These are phyloP conservation scores for Salix caprea DNA, from an alignment of 345 rosid genomes.

Conservation along the genomic window DNA sequence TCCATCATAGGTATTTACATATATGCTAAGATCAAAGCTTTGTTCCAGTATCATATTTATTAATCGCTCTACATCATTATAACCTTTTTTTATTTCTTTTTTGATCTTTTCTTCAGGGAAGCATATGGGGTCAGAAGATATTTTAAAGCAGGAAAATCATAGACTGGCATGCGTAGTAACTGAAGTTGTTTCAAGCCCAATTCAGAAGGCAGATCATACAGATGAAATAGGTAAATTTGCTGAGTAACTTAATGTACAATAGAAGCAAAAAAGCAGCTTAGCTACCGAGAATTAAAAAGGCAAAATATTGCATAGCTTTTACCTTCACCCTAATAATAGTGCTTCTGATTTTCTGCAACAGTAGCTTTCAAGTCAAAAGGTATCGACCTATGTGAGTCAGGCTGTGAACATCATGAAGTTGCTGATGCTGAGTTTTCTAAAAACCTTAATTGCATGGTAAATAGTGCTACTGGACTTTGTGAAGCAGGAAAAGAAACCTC, in stretches of 20 bases:
- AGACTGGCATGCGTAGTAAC: slow-evolving; percentile 19
- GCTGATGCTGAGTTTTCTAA: slow-evolving; percentile 16
- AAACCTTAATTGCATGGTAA: slow-evolving; percentile 9
- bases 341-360: slow-evolving; percentile 32
- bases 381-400: slow-evolving; percentile 20
- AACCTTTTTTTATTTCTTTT: not conserved
- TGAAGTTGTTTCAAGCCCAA: slow-evolving; percentile 24
- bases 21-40: slow-evolving; percentile 8
- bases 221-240: slow-evolving; percentile 37
- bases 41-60: not conserved
- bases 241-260: not conserved
- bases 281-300: slow-evolving; percentile 1
- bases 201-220: slow-evolving; percentile 21
- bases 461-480: slow-evolving; percentile 14
- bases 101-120: slow-evolving; percentile 29
- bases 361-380: slow-evolving; percentile 20
- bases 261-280: not conserved
- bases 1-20: slow-evolving; percentile 33
- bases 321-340: slow-evolving; percentile 16
- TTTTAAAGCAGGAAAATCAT: slow-evolving; percentile 28
- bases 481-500: slow-evolving; percentile 24
- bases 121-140: slow-evolving; percentile 28
- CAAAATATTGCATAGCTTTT: slow-evolving; percentile 8
- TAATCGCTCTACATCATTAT: not conserved
- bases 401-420: slow-evolving; percentile 21